Base-by-base conservation (phyloP, 345 rosid genomes). In the Melaleuca quinquenervia region DNA sequence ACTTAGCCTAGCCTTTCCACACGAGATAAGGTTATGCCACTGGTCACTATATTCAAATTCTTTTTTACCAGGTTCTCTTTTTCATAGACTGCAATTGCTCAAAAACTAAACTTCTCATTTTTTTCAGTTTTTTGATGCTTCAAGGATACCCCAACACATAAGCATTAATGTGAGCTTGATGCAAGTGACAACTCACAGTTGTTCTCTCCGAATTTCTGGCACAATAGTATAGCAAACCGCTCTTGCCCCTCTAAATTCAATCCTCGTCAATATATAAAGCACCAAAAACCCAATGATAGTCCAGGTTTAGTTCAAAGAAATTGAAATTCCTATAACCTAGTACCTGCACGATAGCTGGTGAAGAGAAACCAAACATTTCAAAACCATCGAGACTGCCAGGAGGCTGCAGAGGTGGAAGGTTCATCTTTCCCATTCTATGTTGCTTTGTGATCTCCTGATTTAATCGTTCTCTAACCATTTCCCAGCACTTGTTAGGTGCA, bases 301-400 rank as follows among this genome's bases (percentile, higher is more conserved):
- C 78, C 53, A 50, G 36, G 27, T 82, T 48, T 82, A 82, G 22
- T 82, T 82, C 51, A 48, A n/a, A 29, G n/a, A 83, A 29, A 83
- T 16, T 11, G 14, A 5, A 32, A 64, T 85, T 52, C 82, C 26
- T 41, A 44, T 51, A 83, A 50, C 24, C 50, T 54, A 85, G 58
- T 92, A 98, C 99, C 98, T 96, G 99, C 82, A 98, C 94, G 56
- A 98, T 93, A 86, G 96, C 93, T 45, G 99, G 99, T 64, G 99
- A 95, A 60, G 97, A 91, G 88, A 95, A 98, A 83, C 99, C 99
- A 84, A 95, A 98, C 98, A 98, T 93, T 91, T 96, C 99, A 84
- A 93, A 92, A 84, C 99, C 99, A 86, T 98, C 99, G 15, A 96
- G 99, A 89, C 98, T 98, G 50, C 98, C 98, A 52, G 99, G 94